Percentiles rank a stretch among this genome's conserved stretches.
phyloP scores from a whole-genome alignment of 2,329 filamentous ascomycete genomes.

The Fonsecaea pugnacius region DNA sequence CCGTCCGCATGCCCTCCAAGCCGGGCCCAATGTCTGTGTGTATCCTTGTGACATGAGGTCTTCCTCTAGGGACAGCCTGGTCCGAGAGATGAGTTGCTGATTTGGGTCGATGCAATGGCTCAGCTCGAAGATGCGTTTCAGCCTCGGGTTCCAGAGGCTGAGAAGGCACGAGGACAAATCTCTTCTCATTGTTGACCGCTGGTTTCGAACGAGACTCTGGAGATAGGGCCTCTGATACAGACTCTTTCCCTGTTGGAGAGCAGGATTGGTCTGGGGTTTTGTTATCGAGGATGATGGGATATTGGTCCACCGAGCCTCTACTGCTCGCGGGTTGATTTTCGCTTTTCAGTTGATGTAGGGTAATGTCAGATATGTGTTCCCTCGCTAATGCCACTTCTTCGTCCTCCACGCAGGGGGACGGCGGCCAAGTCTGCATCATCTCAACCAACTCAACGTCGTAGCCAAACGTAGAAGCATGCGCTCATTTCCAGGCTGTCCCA shows the following conservation, averaged over 20 bases:
- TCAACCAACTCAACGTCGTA: slow-evolving; percentile 23
- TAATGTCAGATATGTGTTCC: slow-evolving; percentile 44
- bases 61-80: slow-evolving; percentile 14
- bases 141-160: slow-evolving; percentile 12
- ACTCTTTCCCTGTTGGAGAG: slow-evolving; percentile 8
- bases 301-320: slow-evolving; percentile 51
- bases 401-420: slow-evolving; percentile 52
- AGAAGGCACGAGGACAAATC: slow-evolving; percentile 29
- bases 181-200: slow-evolving; percentile 22
- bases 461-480: slow-evolving; percentile 15
- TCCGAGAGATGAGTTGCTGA: slow-evolving; percentile 29
- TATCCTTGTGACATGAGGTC: slow-evolving; percentile 37
- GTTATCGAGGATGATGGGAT: slow-evolving; percentile 48
- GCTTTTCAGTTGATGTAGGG: slow-evolving; percentile 33
- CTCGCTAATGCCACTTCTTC: slow-evolving; percentile 49
- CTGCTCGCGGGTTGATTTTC: slow-evolving; percentile 38
- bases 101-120: slow-evolving; percentile 29
- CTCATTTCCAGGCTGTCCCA: slow-evolving; percentile 23
- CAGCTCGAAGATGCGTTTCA: neutral
- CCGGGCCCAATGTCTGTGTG: slow-evolving; percentile 33
- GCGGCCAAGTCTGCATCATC: slow-evolving; percentile 44
- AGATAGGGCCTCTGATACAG: slow-evolving; percentile 12
- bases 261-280: slow-evolving; percentile 26
- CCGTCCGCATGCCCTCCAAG: slow-evolving; percentile 25
- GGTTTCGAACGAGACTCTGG: slow-evolving; percentile 8